phyloP scores from a whole-genome alignment of 345 rosid species.

The Acer yangbiense region DNA sequence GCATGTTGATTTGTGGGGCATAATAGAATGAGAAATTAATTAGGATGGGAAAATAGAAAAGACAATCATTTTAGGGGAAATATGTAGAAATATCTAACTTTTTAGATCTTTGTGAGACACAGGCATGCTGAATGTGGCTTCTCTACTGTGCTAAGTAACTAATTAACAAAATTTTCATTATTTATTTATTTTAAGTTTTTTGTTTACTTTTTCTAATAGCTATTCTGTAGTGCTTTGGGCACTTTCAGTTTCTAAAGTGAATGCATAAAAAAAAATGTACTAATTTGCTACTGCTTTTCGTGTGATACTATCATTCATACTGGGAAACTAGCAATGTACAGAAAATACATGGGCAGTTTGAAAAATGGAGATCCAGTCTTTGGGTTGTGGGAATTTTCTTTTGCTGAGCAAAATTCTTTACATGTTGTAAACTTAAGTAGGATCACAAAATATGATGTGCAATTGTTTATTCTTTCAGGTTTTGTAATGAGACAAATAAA shows the following conservation, averaged over 20 bases:
- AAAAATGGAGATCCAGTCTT: neutral
- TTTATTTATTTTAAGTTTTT: neutral
- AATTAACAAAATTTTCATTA: neutral
- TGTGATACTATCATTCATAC: neutral
- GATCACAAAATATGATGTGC: neutral
- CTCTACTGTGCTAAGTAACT: neutral
- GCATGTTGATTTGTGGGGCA: neutral
- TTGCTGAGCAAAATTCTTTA: neutral
- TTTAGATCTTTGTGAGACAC: neutral
- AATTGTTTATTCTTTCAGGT: neutral
- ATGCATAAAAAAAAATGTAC: neutral
- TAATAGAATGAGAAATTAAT: neutral
- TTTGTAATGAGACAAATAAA: neutral
- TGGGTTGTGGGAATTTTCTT: neutral
- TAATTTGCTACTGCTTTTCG: neutral
- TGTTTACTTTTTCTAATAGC: neutral
- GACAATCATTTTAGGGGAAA: neutral
- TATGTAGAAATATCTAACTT: neutral
- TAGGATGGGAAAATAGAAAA: neutral
- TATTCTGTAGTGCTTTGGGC: neutral
- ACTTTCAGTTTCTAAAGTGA: neutral
- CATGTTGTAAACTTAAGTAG: neutral
- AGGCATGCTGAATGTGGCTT: neutral
- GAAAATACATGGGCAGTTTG: neutral
- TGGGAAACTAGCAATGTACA: neutral